Evolutionary conservation across 305 asterid species (phyloP).

Genomic region (Fraxinus baroniana): DNA sequence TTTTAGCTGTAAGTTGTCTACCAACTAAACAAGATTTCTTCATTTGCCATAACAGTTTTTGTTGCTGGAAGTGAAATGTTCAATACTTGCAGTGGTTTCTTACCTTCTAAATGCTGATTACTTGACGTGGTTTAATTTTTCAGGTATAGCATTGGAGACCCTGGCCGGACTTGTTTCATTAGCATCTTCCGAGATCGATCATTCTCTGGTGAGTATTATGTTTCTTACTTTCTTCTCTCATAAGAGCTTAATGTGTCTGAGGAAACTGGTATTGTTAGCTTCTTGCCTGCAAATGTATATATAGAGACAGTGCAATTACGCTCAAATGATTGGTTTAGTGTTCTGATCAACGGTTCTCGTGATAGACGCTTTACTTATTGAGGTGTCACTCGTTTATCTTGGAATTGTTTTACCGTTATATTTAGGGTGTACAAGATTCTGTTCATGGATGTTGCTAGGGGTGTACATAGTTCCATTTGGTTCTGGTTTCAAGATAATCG

Average conservation of each 20-base stretch:
- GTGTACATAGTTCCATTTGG: not conserved
- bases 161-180: slow-evolving; percentile 49
- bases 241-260: not conserved
- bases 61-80: not conserved
- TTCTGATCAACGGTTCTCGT: slow-evolving; percentile 3
- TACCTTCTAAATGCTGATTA: not conserved
- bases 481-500: not conserved
- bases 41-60: not conserved
- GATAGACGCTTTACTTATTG: not conserved
- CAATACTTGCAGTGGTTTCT: not conserved
- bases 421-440: slow-evolving; percentile 4
- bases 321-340: not conserved
- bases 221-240: not conserved
- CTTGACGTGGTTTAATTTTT: slow-evolving; percentile 10
- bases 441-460: slow-evolving; percentile 5
- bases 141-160: slow-evolving; percentile 53
- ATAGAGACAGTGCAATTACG: not conserved
- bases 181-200: slow-evolving; percentile 42
- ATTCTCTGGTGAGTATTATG: slow-evolving; percentile 42
- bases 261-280: not conserved
- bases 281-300: slow-evolving; percentile 3
- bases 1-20: not conserved
- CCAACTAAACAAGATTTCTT: not conserved
- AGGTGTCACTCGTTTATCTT: slow-evolving; percentile 2
- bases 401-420: slow-evolving; percentile 13